Conservation (phyloP, 805 yeast genomes). For the Ogataea kodamae region DNA sequence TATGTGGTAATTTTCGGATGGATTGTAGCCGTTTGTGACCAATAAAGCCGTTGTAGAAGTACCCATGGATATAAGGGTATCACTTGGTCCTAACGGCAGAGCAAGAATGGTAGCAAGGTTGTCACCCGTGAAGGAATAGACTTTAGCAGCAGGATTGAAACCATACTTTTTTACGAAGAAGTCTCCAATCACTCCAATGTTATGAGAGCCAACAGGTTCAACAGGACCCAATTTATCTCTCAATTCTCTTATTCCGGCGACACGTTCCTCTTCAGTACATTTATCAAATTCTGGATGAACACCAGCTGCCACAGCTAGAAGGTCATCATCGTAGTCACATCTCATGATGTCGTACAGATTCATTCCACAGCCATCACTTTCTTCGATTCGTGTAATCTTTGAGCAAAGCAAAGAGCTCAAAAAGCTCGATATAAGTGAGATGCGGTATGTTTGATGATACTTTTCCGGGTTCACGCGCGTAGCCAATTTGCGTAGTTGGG, state of each 20-base stretch:
- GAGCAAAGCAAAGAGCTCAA: conserved; percentile 71
- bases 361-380: conserved; percentile 92
- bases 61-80: conserved; percentile 77
- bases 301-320: conserved; percentile 55
- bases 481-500: conserved; percentile 78
- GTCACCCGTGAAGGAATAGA: conserved; percentile 85
- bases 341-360: conserved; percentile 72
- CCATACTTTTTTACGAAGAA: conserved; percentile 69
- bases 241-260: conserved; percentile 39
- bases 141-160: conserved; percentile 49
- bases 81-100: conserved; percentile 71
- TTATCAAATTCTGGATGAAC: conserved; percentile 43
- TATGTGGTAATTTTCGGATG: conserved; percentile 79
- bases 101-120: conserved; percentile 85
- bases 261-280: conserved; percentile 24
- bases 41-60: conserved; percentile 88
- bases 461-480: conserved; percentile 47
- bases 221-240: conserved; percentile 52
- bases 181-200: conserved; percentile 49
- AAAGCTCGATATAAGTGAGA: conserved; percentile 76
- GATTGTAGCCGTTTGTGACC: conserved; percentile 71
- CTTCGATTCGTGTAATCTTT: conserved; percentile 60
- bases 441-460: conserved; percentile 55
- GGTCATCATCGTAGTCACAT: conserved; percentile 50
- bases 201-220: conserved; percentile 45